Base-by-base conservation (phyloP, 768 basidiomycete species). In the Sporobolomyces pararoseus region DNA sequence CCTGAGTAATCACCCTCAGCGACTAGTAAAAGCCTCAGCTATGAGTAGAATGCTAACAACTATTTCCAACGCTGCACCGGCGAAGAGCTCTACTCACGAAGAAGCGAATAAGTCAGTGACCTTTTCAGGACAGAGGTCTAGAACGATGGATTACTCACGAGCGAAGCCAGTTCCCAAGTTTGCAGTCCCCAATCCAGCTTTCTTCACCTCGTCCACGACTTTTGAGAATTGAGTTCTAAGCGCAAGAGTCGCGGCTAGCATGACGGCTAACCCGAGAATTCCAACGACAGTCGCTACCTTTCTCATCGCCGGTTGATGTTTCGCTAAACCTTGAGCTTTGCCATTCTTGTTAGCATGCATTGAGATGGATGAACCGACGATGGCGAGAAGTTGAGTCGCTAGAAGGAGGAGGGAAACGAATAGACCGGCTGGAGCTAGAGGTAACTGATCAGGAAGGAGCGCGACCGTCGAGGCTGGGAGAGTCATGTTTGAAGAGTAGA, bases 401-500 rank as follows among this genome's bases (percentile, higher is more conserved):
- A 65, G 10, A 54, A 69, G 67, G 42, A 52, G 17, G 67, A 68
- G 59, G 7, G 65, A 68, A 49, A 61, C 47, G 67, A 73, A 69
- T 21, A 73, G 31, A 6, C 44, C 66, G 47, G 67, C 51, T 0
- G 71, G 67, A 10, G 60, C 54, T 59, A 73, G 66, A 12, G 71
- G 67, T 54, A 73, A 73, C 34, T 73, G 67, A 17, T 57, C 59
- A 3, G 71, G 66, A 1, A 73, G 64, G 23, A 55, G 3, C 32
- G 17, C 14, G 0, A 34, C 14, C 13, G 61, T 19, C 39, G 32
- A 3, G 35, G 53, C 3, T 4, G 64, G 44, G 21, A 73, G 57
- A 1, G 65, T 51, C n/a, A 35, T 32, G 54, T 58, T 46, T 42
- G 39, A 12, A n/a, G 50, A 39, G 49, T 57, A 57, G 29, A 63